Evolutionary conservation across 2,329 filamentous ascomycete species (phyloP), one percentile per base, ranked within the genome.

Genomic region (Aureobasidium zeae): DNA sequence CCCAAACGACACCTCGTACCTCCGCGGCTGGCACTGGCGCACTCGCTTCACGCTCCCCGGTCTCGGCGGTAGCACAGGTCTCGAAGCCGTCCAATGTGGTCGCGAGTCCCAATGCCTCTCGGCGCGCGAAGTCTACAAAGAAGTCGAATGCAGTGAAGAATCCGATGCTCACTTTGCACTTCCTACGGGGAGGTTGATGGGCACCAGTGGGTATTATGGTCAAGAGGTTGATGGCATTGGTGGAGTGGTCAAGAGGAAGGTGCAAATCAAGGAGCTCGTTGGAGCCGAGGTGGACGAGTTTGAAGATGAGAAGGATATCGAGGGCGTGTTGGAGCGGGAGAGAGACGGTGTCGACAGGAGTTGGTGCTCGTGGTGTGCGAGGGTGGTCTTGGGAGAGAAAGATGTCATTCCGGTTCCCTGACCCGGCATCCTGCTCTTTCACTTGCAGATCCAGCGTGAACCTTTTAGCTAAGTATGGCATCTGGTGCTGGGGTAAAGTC

Each of bases 211-310:
- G 3, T 95, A 94, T 57, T 73, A 79, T 45, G 73, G 84, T 30
- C 87, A 94, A 57, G 88, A 95, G 63, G 84, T 95, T 48, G 86
- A 94, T 56, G 88, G 88, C 2, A 84, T 95, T 32, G 88, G 88
- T 9, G 88, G 88, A 1, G 75, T 83, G 11, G 77, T 95, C 42
- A 94, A 94, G 70, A 83, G 81, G 49, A 94, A 89, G 65, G 72
- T 83, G n/a, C 85, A 91, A 55, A 81, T 81, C 55, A 81, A 86
- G 66, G 77, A 93, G 5, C 75, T 74, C 48, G 79, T 95, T 0
- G 89, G 88, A 1, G 83, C 82, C 4, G 86, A 82, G 49, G 89
- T 95, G 10, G 82, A 83, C 49, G 86, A 94, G 59, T 87, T 81
- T 66, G 83, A 85, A 51, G 86, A 89, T 57, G 86, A 93, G 63